phyloP scores from a whole-genome alignment of 495 filamentous ascomycete species.

The Tetracladium setigerum region DNA sequence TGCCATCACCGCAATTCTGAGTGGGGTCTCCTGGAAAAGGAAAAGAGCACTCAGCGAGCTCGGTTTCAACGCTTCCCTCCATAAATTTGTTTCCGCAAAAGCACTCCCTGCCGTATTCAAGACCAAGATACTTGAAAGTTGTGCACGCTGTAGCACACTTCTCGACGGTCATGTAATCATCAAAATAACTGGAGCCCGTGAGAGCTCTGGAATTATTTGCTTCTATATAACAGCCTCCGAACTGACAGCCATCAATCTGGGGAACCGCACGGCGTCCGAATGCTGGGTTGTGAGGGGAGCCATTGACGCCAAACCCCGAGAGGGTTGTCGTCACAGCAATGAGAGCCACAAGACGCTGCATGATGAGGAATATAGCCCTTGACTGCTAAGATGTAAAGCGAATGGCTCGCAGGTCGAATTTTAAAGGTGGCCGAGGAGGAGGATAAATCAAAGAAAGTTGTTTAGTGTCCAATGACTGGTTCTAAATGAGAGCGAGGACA shows the following conservation, averaged over 20 bases:
- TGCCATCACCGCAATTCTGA: constrained; percentile 8
- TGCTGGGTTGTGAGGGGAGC: too few species aligned
- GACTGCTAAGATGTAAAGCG: too few species aligned
- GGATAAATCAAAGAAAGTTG: too few species aligned
- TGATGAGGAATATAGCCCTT: too few species aligned
- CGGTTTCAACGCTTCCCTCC: constrained; percentile 27
- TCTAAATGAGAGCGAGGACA: too few species aligned
- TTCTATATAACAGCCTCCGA: constrained; percentile 20
- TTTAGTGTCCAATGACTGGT: too few species aligned
- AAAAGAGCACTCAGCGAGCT: constrained; percentile 5
- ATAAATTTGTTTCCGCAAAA: constrained; percentile 39
- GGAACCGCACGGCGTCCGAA: too few species aligned
- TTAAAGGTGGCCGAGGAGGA: too few species aligned
- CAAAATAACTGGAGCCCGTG: constrained; percentile 4
- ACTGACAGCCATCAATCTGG: neutral
- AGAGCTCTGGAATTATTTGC: constrained; percentile 19
- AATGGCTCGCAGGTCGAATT: too few species aligned
- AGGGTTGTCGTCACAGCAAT: too few species aligned
- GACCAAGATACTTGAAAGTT: constrained; percentile 21
- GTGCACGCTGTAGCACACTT: constrained; percentile 24
- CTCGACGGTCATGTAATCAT: constrained; percentile 26
- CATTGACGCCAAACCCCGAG: too few species aligned
- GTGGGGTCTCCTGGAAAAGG: constrained; percentile 3
- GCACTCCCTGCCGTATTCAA: constrained; percentile 26
- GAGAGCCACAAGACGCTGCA: too few species aligned